phyloP scores from a whole-genome alignment of 441 rosid genomes.

The Pelargonium australe region DNA sequence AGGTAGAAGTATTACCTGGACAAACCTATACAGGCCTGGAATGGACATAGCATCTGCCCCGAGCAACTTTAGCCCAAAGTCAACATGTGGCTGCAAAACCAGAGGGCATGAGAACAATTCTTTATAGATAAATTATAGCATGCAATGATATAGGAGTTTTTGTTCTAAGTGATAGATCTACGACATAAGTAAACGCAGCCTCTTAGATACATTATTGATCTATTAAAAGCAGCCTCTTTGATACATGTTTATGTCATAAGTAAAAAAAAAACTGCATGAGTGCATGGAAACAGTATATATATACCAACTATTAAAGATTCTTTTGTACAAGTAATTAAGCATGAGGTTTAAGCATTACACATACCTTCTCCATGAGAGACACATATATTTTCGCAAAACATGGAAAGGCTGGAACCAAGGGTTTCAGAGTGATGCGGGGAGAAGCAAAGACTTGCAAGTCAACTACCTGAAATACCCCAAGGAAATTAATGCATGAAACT shows the following conservation, averaged over 20 bases:
- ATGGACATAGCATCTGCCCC: conserved; percentile 30
- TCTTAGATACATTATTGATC: too few relatives aligned
- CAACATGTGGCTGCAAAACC: conserved; percentile 22
- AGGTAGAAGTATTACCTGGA: conserved; percentile 18
- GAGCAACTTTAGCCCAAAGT: conserved; percentile 26
- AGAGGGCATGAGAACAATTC: not conserved
- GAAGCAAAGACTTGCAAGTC: conserved; percentile 56
- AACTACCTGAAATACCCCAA: conserved; percentile 36
- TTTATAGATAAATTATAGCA: not conserved
- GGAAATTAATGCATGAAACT: conserved; percentile 20
- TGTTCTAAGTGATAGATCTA: not conserved
- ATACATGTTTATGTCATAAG: too few relatives aligned
- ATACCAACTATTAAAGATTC: not conserved
- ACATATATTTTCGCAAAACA: conserved; percentile 55
- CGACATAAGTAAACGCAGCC: not conserved
- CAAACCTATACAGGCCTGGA: conserved; percentile 29
- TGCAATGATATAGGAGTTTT: not conserved
- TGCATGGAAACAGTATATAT: conserved; percentile 4
- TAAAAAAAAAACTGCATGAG: not conserved
- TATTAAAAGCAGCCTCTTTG: too few relatives aligned
- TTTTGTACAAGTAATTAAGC: not conserved
- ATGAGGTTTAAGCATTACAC: not conserved
- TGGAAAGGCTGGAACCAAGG: conserved; percentile 49
- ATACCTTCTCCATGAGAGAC: conserved; percentile 59
- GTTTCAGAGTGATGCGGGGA: conserved; percentile 58